These are phyloP conservation scores for Bjerkandera adusta DNA, from an alignment of 1,284 basidiomycete genomes.

Conservation along the genomic window DNA sequence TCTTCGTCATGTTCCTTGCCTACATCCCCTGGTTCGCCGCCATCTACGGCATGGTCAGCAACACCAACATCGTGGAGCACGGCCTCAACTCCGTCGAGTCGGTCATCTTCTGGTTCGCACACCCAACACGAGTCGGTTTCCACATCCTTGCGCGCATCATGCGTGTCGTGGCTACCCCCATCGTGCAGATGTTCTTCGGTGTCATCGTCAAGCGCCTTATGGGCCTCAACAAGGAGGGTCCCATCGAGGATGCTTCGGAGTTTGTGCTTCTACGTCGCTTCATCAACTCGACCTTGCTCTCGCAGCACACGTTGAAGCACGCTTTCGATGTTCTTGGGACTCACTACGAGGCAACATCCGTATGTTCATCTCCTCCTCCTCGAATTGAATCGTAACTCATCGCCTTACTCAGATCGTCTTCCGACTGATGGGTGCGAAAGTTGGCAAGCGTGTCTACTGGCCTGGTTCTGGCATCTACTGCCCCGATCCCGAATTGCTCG, in stretches of 20 bases:
- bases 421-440: conserved; percentile 44
- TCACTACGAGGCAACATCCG: conserved; percentile 42
- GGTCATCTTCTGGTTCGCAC: conserved; percentile 43
- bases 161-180: conserved; percentile 35
- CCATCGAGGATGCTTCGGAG: conserved; percentile 29
- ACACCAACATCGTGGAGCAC: conserved; percentile 24
- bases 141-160: conserved; percentile 39
- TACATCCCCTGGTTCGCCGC: conserved; percentile 42
- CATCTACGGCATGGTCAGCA: conserved; percentile 36
- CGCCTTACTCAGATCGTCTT: conserved; percentile 25
- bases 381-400: background rate
- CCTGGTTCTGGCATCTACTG: conserved; percentile 44
- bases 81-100: conserved; percentile 35
- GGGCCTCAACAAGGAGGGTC: conserved; percentile 36
- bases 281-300: conserved; percentile 37
- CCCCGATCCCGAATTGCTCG: conserved; percentile 43
- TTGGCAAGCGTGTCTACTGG: conserved; percentile 47
- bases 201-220: conserved; percentile 40
- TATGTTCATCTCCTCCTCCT: conserved; percentile 12
- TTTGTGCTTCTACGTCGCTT: conserved; percentile 35
- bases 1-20: conserved; percentile 31
- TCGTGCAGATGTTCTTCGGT: conserved; percentile 38
- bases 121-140: conserved; percentile 37
- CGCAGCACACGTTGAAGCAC: conserved; percentile 32
- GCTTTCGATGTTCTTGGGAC: conserved; percentile 41